Conservation (phyloP, 176 grass and related monocot genomes). For the Aegilops bicornis region DNA sequence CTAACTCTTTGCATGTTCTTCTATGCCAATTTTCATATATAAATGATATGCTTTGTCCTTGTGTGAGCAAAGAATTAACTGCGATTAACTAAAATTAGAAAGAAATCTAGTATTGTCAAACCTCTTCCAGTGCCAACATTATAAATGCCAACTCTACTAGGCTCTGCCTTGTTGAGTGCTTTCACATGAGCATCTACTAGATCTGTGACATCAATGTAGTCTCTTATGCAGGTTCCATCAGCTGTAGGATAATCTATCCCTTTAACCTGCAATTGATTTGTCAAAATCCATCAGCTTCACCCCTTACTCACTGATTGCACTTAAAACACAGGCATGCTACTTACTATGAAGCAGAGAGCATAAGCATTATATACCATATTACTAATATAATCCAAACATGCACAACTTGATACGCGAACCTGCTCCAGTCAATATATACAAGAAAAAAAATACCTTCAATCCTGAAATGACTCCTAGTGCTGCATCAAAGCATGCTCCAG, state of each 20-base stretch:
- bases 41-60: neutral
- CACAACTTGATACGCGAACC: neutral
- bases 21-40: conserved; percentile 11
- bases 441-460: conserved; percentile 47
- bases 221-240: conserved; percentile 85
- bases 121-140: conserved; percentile 90
- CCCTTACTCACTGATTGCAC: neutral
- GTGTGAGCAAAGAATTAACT: neutral
- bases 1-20: neutral
- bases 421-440: neutral
- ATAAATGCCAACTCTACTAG: conserved; percentile 73
- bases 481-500: conserved; percentile 84
- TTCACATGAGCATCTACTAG: conserved; percentile 88
- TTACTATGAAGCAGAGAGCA: neutral
- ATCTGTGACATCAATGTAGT: conserved; percentile 89
- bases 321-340: neutral
- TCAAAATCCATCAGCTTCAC: conserved; percentile 21
- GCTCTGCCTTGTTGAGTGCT: conserved; percentile 70
- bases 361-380: neutral
- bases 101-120: conserved; percentile 19
- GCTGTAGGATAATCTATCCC: conserved; percentile 70
- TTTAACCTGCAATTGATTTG: conserved; percentile 53
- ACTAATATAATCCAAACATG: neutral
- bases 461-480: conserved; percentile 63
- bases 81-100: conserved; percentile 17